Percentiles rank a stretch among this genome's conserved stretches.
These are phyloP conservation scores for Teratosphaeria viscida DNA, from an alignment of 2,329 filamentous ascomycete genomes.

Conservation along the genomic window DNA sequence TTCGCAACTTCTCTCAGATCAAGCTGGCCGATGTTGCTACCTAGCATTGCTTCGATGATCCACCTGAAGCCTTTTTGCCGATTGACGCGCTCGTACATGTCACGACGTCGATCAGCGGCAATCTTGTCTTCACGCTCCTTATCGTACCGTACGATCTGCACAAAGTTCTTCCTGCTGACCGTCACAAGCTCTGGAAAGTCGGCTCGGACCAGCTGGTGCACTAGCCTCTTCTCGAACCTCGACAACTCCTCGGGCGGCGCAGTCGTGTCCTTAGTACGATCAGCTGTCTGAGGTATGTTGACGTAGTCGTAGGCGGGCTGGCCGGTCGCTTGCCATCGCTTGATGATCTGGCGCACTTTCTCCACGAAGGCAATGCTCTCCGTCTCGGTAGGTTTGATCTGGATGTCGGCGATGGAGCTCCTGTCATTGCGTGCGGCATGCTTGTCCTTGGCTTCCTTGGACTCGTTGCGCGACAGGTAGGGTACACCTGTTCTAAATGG, in stretches of 20 bases:
- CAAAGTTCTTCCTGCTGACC: constrained; percentile 32
- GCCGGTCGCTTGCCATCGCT: constrained; percentile 34
- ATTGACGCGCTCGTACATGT: constrained; percentile 31
- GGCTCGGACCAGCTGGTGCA: constrained; percentile 55
- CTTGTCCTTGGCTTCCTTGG: constrained; percentile 36
- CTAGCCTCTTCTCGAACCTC: constrained; percentile 52
- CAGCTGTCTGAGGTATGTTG: constrained; percentile 22
- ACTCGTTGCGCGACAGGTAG: constrained; percentile 53
- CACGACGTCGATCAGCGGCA: constrained; percentile 26
- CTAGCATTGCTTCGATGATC: constrained; percentile 39
- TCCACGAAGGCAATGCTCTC: constrained; percentile 44
- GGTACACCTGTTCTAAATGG: constrained; percentile 48
- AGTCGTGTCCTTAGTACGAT: constrained; percentile 9
- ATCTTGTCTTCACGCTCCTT: constrained; percentile 34
- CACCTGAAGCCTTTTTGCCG: constrained; percentile 40
- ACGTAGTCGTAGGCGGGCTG: constrained; percentile 19
- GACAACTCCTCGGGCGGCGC: constrained; percentile 31
- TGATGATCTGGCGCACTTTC: constrained; percentile 32
- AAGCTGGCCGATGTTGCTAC: constrained; percentile 26
- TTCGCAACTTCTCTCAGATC: constrained; percentile 28
- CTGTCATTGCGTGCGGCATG: constrained; percentile 34
- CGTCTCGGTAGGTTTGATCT: constrained; percentile 42
- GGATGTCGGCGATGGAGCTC: constrained; percentile 34
- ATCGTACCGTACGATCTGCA: constrained; percentile 34
- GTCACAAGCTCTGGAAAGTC: constrained; percentile 44